Percentiles rank a stretch among this genome's conserved stretches.
Evolutionary conservation across 306 rosid species (phyloP).

Genomic region (Inga oerstediana): DNA sequence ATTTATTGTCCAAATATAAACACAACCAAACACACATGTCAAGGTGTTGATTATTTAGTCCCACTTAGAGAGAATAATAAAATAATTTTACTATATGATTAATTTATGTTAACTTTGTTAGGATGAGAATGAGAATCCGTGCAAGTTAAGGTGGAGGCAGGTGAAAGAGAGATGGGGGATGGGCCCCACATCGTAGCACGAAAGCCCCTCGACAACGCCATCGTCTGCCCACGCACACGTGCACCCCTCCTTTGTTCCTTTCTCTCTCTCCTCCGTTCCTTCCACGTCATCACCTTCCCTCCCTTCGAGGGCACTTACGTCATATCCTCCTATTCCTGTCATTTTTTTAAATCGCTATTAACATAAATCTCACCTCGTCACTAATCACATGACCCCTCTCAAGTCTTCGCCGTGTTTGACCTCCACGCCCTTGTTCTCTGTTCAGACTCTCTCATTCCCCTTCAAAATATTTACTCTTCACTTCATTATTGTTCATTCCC

Average conservation of each 20-base stretch:
- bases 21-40: too few species aligned
- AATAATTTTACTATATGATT: background rate
- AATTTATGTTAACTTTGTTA: background rate
- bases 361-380: slow-evolving; percentile 17
- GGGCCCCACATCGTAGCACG: slow-evolving; percentile 45
- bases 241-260: slow-evolving; percentile 34
- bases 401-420: slow-evolving; percentile 97
- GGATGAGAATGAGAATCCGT: slow-evolving; percentile 25
- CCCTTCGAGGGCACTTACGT: slow-evolving; percentile 19
- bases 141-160: slow-evolving; percentile 45
- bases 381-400: slow-evolving; percentile 44
- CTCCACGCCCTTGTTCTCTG: background rate
- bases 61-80: too few species aligned
- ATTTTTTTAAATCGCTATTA: too few species aligned
- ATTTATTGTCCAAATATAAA: too few species aligned
- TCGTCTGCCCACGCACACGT: slow-evolving; percentile 55
- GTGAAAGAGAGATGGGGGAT: slow-evolving; percentile 19
- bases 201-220: slow-evolving; percentile 43
- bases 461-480: background rate
- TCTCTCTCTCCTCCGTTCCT: background rate
- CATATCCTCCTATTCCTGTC: background rate
- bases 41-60: too few species aligned
- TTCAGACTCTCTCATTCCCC: background rate
- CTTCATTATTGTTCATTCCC: slow-evolving; percentile 1
- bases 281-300: background rate